Percentiles rank a stretch among this genome's conserved stretches.
phyloP scores from a whole-genome alignment of 116 monocot genomes.

The Zostera marina region DNA sequence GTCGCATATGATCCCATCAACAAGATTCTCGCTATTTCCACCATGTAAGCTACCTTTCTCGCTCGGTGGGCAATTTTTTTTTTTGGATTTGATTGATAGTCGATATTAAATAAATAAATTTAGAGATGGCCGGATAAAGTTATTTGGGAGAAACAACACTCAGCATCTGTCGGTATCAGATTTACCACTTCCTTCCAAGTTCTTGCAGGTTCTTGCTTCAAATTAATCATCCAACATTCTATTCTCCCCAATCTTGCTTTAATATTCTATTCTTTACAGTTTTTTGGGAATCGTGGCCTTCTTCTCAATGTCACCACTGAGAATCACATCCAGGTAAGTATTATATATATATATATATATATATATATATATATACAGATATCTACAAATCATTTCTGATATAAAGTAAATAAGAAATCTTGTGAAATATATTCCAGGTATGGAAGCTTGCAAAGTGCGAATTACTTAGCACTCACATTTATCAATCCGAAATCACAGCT shows the following conservation, averaged over 20 bases:
- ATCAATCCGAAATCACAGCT: constrained; percentile 51
- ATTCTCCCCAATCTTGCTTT: too few species aligned
- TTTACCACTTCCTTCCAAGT: constrained; percentile 42
- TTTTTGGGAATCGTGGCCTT: constrained; percentile 55
- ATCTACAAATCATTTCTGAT: too few species aligned
- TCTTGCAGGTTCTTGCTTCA: constrained; percentile 44
- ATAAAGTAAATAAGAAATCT: too few species aligned
- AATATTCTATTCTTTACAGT: constrained; percentile 38
- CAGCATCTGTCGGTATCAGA: constrained; percentile 67
- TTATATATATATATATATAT: too few species aligned
- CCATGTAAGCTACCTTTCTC: constrained; percentile 20
- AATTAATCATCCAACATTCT: neutral
- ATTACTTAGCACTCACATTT: constrained; percentile 34
- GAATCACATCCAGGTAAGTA: constrained; percentile 85
- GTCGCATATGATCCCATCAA: constrained; percentile 54
- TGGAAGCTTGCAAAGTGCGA: constrained; percentile 54
- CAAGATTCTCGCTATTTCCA: constrained; percentile 60
- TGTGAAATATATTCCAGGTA: constrained; percentile 42
- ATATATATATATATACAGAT: too few species aligned
- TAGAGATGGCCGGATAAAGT: constrained; percentile 74
- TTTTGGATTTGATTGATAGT: neutral
- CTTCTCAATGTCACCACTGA: constrained; percentile 51
- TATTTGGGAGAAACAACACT: constrained; percentile 53
- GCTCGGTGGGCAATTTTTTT: neutral
- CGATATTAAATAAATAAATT: too few species aligned